Conservation (phyloP, 2,329 filamentous ascomycete species). For the Endothia cerciana region DNA sequence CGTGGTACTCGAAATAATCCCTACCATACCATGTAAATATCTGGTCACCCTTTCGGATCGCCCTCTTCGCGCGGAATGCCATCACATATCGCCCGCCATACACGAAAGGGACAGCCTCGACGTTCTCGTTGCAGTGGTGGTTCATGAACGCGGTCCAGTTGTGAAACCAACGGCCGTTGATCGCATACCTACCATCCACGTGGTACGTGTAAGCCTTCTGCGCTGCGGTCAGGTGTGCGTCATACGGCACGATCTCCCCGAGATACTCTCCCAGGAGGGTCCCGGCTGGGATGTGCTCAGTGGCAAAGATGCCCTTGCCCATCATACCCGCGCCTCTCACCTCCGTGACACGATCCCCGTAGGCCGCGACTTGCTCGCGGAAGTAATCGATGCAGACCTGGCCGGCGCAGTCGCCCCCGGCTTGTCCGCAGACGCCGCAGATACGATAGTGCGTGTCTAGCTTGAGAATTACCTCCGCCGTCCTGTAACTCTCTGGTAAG, state of each 20-base stretch:
- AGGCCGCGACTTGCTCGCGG: background rate
- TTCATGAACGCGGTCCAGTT: constrained; percentile 15
- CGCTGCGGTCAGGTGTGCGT: background rate
- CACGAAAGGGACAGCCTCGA: background rate
- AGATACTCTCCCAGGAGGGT: constrained; percentile 2
- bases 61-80: too few relatives aligned
- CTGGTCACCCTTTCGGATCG: too few relatives aligned
- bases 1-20: too few relatives aligned
- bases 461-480: too few relatives aligned
- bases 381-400: background rate
- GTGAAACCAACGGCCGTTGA: background rate
- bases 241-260: background rate
- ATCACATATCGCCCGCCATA: too few relatives aligned
- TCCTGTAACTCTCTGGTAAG: too few relatives aligned
- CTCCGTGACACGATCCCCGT: background rate
- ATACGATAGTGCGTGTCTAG: too few relatives aligned
- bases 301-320: constrained; percentile 8
- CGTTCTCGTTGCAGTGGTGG: constrained; percentile 14
- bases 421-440: background rate
- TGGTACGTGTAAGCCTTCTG: too few relatives aligned
- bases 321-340: background rate
- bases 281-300: background rate
- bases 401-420: background rate
- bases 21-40: too few relatives aligned
- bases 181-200: too few relatives aligned